A percentile compares a stretch with the other conserved stretches of the same genome.
Conservation (phyloP, 2,329 filamentous ascomycete species). For the Penicillium brasilianum region DNA sequence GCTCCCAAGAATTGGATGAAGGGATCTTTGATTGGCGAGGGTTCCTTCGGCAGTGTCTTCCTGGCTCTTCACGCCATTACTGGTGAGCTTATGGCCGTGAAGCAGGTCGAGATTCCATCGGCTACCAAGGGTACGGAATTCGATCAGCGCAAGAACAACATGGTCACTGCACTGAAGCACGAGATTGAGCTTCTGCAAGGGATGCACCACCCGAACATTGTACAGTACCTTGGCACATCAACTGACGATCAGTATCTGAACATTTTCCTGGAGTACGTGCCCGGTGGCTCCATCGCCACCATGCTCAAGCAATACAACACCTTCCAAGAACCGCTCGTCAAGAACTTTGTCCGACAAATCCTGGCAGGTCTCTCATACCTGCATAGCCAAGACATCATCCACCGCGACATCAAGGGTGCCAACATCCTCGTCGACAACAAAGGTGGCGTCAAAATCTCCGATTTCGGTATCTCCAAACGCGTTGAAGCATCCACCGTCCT, state of each 20-base stretch:
- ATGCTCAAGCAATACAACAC: constrained; percentile 99
- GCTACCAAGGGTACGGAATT: constrained; percentile 76
- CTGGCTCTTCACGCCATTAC: constrained; percentile 94
- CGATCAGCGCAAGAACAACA: constrained; percentile 92
- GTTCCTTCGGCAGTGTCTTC: constrained; percentile 95
- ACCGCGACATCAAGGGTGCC: constrained; percentile 98
- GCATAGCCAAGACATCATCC: constrained; percentile 93
- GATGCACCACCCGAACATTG: constrained; percentile 94
- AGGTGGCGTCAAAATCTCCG: constrained; percentile 97
- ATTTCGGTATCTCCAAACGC: constrained; percentile 98
- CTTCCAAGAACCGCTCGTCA: constrained; percentile 87
- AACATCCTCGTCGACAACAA: constrained; percentile 99
- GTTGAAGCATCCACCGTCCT: constrained; percentile 89
- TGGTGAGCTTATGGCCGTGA: constrained; percentile 95
- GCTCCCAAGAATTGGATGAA: constrained; percentile 99
- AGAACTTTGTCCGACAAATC: constrained; percentile 97
- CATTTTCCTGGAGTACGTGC: constrained; percentile 99
- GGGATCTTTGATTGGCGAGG: constrained; percentile 93
- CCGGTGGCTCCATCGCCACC: constrained; percentile 93
- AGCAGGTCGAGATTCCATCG: constrained; percentile 92
- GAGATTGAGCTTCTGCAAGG: constrained; percentile 94
- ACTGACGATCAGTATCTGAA: constrained; percentile 91
- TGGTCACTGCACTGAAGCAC: constrained; percentile 96
- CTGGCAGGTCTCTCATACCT: constrained; percentile 90
- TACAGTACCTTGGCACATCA: constrained; percentile 95